These are phyloP conservation scores for Psilocybe subaeruginosa DNA, from an alignment of 768 basidiomycete genomes.

Conservation along the genomic window DNA sequence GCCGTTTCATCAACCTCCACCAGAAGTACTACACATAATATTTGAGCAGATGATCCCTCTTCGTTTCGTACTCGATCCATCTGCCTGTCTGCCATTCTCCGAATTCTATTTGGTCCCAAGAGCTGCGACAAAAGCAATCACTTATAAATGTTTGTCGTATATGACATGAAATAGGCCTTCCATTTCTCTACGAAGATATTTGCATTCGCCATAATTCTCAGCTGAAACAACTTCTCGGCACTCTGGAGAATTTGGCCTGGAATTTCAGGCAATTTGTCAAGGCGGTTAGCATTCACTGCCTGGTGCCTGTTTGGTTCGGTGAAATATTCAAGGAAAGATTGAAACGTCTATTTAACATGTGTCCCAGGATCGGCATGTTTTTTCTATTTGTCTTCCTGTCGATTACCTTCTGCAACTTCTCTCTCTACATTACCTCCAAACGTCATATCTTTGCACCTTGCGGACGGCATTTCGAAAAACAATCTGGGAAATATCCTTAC, in stretches of 20 bases:
- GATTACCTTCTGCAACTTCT: too few species aligned
- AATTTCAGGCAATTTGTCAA: neutral
- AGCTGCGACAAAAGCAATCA: slow-evolving; percentile 21
- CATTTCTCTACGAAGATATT: slow-evolving; percentile 30
- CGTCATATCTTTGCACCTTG: too few species aligned
- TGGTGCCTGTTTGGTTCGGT: too few species aligned
- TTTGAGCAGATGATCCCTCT: slow-evolving; percentile 28
- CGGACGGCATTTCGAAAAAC: too few species aligned
- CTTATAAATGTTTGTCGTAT: slow-evolving; percentile 26
- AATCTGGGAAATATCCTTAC: too few species aligned
- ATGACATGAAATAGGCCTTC: slow-evolving; percentile 27
- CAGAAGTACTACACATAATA: slow-evolving; percentile 27
- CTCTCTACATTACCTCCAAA: too few species aligned
- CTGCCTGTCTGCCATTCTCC: neutral
- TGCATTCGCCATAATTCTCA: slow-evolving; percentile 23
- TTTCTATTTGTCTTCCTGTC: too few species aligned
- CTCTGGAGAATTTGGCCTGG: too few species aligned
- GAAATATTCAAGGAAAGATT: too few species aligned
- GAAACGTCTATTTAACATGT: too few species aligned
- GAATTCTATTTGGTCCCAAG: slow-evolving; percentile 26
- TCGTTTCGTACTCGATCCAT: slow-evolving; percentile 16
- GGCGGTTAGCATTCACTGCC: neutral
- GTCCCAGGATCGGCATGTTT: too few species aligned
- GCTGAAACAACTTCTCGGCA: too few species aligned
- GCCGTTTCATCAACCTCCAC: slow-evolving; percentile 19